phyloP scores from a whole-genome alignment of 441 rosid genomes.

The Arabidopsis hybrid region DNA sequence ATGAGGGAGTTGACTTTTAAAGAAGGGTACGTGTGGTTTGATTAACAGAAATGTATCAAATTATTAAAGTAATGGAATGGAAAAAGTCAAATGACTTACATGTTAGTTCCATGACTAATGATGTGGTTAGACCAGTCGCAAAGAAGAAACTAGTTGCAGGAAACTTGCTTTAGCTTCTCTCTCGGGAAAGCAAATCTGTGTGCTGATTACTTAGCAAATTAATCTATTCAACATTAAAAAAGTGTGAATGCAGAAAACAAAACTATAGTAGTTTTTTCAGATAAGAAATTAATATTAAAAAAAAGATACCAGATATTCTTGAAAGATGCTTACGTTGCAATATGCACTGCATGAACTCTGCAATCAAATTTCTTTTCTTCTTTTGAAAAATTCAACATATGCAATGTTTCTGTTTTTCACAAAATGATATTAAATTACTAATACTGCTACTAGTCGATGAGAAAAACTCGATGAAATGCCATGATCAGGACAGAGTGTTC shows the following conservation, averaged over 20 bases:
- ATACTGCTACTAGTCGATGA: conserved; percentile 29
- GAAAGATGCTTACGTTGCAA: conserved; percentile 36
- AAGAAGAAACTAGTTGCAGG: conserved; percentile 28
- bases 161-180: conserved; percentile 20
- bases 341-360: conserved; percentile 45
- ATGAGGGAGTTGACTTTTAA: conserved; percentile 34
- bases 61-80: conserved; percentile 22
- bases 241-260: conserved; percentile 21
- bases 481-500: conserved; percentile 37
- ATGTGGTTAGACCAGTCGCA: conserved; percentile 34
- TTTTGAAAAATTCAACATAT: conserved; percentile 38
- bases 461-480: conserved; percentile 32
- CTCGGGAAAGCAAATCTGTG: conserved; percentile 19
- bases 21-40: conserved; percentile 31
- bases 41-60: conserved; percentile 16
- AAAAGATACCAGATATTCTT: conserved; percentile 49
- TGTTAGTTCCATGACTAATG: conserved; percentile 24
- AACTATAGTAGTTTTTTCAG: conserved; percentile 5
- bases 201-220: conserved; percentile 20
- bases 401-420: conserved; percentile 22
- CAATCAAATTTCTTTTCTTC: conserved; percentile 9
- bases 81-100: conserved; percentile 39
- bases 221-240: no score
- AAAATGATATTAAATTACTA: conserved; percentile 14
- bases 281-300: conserved; percentile 14